Evolutionary conservation across 495 filamentous ascomycete species (phyloP).

Genomic region (Xylaria telfairii): DNA sequence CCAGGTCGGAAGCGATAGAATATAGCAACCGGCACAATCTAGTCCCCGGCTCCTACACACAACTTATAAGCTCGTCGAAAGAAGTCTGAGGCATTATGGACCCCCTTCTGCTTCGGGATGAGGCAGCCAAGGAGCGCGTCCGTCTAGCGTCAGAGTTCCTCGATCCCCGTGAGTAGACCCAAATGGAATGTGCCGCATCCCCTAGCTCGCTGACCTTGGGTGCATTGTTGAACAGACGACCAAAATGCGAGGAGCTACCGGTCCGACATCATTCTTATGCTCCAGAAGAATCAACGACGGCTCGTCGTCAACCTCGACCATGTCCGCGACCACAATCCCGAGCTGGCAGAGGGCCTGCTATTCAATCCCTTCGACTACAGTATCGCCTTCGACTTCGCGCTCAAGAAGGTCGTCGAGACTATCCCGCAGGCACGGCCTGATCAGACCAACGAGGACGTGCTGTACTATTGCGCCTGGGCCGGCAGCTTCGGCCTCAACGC

Average conservation of each 20-base stretch:
- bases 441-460: constrained; percentile 56
- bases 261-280: constrained; percentile 89
- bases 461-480: constrained; percentile 94
- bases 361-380: constrained; percentile 86
- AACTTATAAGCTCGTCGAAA: background rate
- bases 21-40: background rate
- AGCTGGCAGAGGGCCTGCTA: constrained; percentile 87
- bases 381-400: constrained; percentile 83
- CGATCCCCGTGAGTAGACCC: constrained; percentile 71
- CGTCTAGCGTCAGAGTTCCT: constrained; percentile 84
- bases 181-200: background rate
- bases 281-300: constrained; percentile 82
- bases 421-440: constrained; percentile 65
- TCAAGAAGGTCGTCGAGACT: constrained; percentile 85
- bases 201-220: constrained; percentile 25
- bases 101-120: constrained; percentile 74
- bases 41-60: background rate
- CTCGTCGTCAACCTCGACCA: constrained; percentile 91
- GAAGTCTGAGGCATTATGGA: constrained; percentile 63
- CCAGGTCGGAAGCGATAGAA: background rate
- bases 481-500: constrained; percentile 94
- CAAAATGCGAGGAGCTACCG: constrained; percentile 74
- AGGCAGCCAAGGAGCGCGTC: constrained; percentile 79
- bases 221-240: constrained; percentile 49
- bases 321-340: constrained; percentile 85